These are phyloP conservation scores for Ascochyta lentis DNA, from an alignment of 2,329 filamentous ascomycete genomes.

Conservation along the genomic window DNA sequence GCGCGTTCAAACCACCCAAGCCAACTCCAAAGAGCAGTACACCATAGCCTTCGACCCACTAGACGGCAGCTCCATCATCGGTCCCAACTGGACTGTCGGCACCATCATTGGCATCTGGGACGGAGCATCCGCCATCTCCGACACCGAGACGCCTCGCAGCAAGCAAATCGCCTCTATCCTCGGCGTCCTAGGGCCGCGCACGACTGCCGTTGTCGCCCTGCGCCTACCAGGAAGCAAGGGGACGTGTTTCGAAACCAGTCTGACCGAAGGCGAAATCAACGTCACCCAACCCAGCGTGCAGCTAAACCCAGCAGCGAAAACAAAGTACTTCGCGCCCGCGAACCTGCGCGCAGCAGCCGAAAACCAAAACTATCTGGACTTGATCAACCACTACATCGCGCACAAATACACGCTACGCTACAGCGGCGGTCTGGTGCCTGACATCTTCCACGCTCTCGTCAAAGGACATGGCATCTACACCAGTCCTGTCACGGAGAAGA, in stretches of 20 bases:
- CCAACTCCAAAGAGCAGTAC: conserved; percentile 54
- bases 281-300: conserved; percentile 54
- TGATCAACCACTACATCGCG: conserved; percentile 60
- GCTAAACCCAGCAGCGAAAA: conserved; percentile 52
- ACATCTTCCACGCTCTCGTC: conserved; percentile 64
- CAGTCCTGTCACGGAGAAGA: conserved; percentile 61
- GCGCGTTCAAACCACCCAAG: conserved; percentile 6
- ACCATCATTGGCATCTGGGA: conserved; percentile 67
- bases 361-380: conserved; percentile 55
- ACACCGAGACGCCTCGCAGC: conserved; percentile 19
- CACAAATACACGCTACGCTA: conserved; percentile 66
- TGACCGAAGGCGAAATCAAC: conserved; percentile 43
- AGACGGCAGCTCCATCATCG: conserved; percentile 66
- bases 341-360: conserved; percentile 66
- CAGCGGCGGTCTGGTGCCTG: conserved; percentile 66
- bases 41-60: conserved; percentile 69
- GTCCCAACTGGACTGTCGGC: conserved; percentile 51
- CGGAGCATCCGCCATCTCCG: conserved; percentile 30
- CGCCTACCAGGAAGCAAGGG: conserved; percentile 52
- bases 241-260: conserved; percentile 62
- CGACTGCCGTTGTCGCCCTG: conserved; percentile 60
- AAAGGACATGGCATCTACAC: conserved; percentile 69
- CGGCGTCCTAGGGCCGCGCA: conserved; percentile 44
- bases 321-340: conserved; percentile 67
- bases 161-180: conserved; percentile 44